These are phyloP conservation scores for Lactarius indigo DNA, from an alignment of 768 basidiomycete genomes.

Conservation along the genomic window DNA sequence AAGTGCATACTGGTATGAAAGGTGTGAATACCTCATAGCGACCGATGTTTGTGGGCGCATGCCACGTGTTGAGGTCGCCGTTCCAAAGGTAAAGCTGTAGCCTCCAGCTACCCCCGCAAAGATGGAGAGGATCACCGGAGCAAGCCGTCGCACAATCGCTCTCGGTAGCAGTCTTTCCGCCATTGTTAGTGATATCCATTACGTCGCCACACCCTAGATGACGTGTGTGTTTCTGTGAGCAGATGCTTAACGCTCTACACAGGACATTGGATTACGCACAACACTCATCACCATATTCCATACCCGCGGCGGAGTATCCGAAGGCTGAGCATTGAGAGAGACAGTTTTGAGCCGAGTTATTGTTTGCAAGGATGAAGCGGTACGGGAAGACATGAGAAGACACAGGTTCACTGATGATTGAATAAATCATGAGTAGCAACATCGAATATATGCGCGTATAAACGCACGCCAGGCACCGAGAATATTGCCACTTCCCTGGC, in stretches of 20 bases:
- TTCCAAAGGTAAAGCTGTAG: background rate
- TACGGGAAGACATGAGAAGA: slow-evolving; percentile 55
- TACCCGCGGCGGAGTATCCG: slow-evolving; percentile 68
- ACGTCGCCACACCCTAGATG: slow-evolving; percentile 66
- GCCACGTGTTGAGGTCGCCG: background rate
- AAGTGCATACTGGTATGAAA: background rate
- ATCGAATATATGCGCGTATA: background rate
- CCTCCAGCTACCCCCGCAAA: slow-evolving; percentile 54
- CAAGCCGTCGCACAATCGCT: slow-evolving; percentile 50
- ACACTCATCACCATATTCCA: slow-evolving; percentile 70
- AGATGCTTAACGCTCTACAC: background rate
- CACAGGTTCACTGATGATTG: slow-evolving; percentile 44
- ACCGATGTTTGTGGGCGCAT: background rate
- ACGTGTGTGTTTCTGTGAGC: background rate
- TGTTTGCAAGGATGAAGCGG: slow-evolving; percentile 53
- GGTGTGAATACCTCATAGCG: background rate
- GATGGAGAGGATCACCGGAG: slow-evolving; percentile 65
- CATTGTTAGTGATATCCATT: slow-evolving; percentile 43
- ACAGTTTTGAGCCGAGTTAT: slow-evolving; percentile 64
- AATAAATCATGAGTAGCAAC: background rate
- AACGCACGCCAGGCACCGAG: slow-evolving; percentile 62
- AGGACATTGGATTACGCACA: slow-evolving; percentile 43
- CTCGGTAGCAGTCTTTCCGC: slow-evolving; percentile 35
- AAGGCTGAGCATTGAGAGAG: slow-evolving; percentile 65
- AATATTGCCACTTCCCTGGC: slow-evolving; percentile 60